Evolutionary conservation across 169 alveolate species (phyloP), one percentile per base, ranked within the genome.

Genomic region (Hepatocystis sp.): DNA sequence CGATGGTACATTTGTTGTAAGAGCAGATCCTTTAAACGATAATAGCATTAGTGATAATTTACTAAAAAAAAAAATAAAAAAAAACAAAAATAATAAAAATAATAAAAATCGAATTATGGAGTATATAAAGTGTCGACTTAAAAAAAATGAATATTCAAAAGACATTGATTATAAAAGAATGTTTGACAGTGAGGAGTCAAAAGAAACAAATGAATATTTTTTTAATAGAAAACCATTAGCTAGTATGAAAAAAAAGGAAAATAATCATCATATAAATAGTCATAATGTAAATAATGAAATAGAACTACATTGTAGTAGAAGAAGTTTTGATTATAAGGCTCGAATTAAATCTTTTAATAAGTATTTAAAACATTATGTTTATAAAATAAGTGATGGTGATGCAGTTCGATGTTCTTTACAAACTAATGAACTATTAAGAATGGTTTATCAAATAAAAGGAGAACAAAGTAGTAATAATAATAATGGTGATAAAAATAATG

Each of bases 331-430:
- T 49, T 76, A 44, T 36, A 76, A 58, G 56, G 53, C 30, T 44
- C 60, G 88, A 47, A 76, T 76, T 28, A 76, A 76, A 76, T 58
- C 78, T 42, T 76, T 76, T 58, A 76, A 76, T 76, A 76, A 58
- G 58, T 76, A 76, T 76, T 76, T 76, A 56, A 76, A 76, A 34
- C 78, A 76, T 49, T 42, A 76, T 58, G 88, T 76, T 56, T 76
- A 76, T 76, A 76, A 76, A 58, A 76, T 76, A 56, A 49, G 64
- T 60, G 58, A 44, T 52, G 88, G 88, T n/a, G 88, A 76, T 13
- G 47, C 49, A 4, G 49, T 30, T 21, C 88, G 44, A 36, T 76
- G 58, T 49, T 46, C 76, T 58, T 36, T 76, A 36, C 88, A 76
- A 10, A 42, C 88, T 1, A 71, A 76, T 76, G 88, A 76, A 58